Evolutionary conservation across 345 rosid genomes (phyloP), one percentile per base, ranked within the genome.

Genomic region (Carallia pectinifolia): DNA sequence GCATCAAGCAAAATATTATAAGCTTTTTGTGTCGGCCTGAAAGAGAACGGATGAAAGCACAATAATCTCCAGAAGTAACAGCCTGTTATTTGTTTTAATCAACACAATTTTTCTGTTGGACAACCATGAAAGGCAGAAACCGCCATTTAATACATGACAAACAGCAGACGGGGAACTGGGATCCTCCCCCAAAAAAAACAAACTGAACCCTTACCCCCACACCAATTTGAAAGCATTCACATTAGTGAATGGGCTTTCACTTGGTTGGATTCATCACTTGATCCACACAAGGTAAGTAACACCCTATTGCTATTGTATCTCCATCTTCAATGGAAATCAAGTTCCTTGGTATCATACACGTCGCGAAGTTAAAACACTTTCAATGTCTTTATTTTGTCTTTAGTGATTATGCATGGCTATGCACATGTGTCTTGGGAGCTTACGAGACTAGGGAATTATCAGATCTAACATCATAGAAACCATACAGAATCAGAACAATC

Each of bases 1-100:
- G 99, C 92, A 82, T 91, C 93, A 58, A 94, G 98, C 85, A 94
- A 82, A 74, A 90, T 90, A 78, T 94, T 91, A 78, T 94, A 94
- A 53, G 97, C 96, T 83, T 90, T 87, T 71, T 78, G 93, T 17
- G 93, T 90, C 12, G 97, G 98, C 84, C 98, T 94, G 82, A 36
- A 86, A 53, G 65, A 44, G 72, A 19, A 15, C 58, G 4, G 38
- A 73, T 34, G 44, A 62, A 55, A 61, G 37, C 1, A 44, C 40
- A 62, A 17, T 64, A 64, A 62, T 52, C 39, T 59, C 54, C 67
- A 37, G 13, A 34, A 53, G 55, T 17, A 59, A 68, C 5, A 52
- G 31, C 2, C 23, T 4, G 13, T 5, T 10, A 40, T 19, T 36
- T 40, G 56, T 65, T 29, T 15, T 3, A 55, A 62, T 12, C 68